A percentile compares a stretch with the other conserved stretches of the same genome.
Evolutionary conservation across 23 red algal species (phyloP).

Genomic region (Porphyridium purpureum): DNA sequence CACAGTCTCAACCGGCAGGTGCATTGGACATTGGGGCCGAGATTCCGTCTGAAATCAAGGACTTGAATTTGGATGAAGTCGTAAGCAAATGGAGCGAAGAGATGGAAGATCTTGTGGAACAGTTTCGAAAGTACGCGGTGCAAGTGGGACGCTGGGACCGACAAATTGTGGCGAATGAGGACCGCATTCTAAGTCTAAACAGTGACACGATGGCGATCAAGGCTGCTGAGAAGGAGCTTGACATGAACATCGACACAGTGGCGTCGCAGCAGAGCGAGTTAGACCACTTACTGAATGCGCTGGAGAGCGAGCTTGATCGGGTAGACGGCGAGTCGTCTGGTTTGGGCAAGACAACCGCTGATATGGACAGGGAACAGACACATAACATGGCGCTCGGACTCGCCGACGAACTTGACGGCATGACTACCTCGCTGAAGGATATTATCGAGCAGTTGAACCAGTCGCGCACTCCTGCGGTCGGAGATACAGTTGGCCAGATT

Average conservation of each 20-base stretch:
- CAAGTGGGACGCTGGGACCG: slow-evolving; percentile 62
- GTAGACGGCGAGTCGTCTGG: too few relatives aligned
- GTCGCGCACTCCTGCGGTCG: not conserved
- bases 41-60: slow-evolving; percentile 49
- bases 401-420: slow-evolving; percentile 35
- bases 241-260: slow-evolving; percentile 46
- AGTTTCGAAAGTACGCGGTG: slow-evolving; percentile 38
- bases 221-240: slow-evolving; percentile 33
- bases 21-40: not conserved
- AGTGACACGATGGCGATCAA: slow-evolving; percentile 19
- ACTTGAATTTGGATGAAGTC: slow-evolving; percentile 57
- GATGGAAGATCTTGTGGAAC: slow-evolving; percentile 29
- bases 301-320: slow-evolving; percentile 33
- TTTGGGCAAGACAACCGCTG: not conserved
- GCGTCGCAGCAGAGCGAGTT: slow-evolving; percentile 63
- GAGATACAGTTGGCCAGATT: slow-evolving; percentile 58
- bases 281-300: slow-evolving; percentile 30
- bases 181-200: slow-evolving; percentile 19
- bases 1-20: not conserved
- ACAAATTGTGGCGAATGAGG: slow-evolving; percentile 48
- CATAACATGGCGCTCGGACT: slow-evolving; percentile 2
- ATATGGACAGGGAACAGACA: not conserved
- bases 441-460: slow-evolving; percentile 56
- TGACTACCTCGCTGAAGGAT: slow-evolving; percentile 40
- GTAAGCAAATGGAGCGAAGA: slow-evolving; percentile 78